A percentile compares a stretch with the other conserved stretches of the same genome.
These are phyloP conservation scores for Exsudoporus frostii DNA, from an alignment of 768 basidiomycete genomes.

Conservation along the genomic window DNA sequence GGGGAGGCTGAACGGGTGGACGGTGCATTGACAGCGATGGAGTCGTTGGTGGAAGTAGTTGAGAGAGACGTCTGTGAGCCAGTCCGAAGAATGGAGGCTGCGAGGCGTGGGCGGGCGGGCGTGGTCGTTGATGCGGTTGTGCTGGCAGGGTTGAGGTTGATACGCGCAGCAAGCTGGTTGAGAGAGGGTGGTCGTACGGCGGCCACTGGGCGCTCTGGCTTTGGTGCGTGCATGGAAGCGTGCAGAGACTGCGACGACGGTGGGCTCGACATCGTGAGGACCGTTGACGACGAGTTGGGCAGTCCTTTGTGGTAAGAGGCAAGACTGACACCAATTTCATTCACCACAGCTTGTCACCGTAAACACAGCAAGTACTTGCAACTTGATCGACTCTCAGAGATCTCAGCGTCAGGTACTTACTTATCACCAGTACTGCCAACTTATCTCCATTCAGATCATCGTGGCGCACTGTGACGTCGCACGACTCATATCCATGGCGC, in stretches of 20 bases:
- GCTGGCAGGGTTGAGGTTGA: conserved; percentile 43
- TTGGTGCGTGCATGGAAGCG: conserved; percentile 34
- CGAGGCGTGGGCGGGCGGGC: conserved; percentile 62
- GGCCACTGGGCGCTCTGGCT: conserved; percentile 35
- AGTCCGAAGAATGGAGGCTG: conserved; percentile 69
- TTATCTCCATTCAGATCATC: not conserved
- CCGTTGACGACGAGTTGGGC: conserved; percentile 13
- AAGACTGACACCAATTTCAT: conserved; percentile 8
- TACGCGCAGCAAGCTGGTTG: conserved; percentile 79
- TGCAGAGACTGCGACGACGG: conserved; percentile 29
- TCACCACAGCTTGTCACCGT: not conserved
- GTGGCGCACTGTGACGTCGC: not conserved
- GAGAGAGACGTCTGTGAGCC: conserved; percentile 53
- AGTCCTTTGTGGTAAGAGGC: conserved; percentile 9
- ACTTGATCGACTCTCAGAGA: not conserved
- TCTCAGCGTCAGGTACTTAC: not conserved
- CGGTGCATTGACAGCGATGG: conserved; percentile 63
- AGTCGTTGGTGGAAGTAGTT: conserved; percentile 51
- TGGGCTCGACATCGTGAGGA: conserved; percentile 30
- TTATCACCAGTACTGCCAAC: not conserved
- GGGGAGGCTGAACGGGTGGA: conserved; percentile 69
- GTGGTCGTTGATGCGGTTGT: conserved; percentile 20
- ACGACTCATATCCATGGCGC: not conserved
- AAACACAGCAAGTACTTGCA: not conserved
- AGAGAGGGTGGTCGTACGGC: conserved; percentile 61